These are phyloP conservation scores for Pseudogymnoascus sp. DNA, from an alignment of 2,329 filamentous ascomycete species.

Conservation along the genomic window DNA sequence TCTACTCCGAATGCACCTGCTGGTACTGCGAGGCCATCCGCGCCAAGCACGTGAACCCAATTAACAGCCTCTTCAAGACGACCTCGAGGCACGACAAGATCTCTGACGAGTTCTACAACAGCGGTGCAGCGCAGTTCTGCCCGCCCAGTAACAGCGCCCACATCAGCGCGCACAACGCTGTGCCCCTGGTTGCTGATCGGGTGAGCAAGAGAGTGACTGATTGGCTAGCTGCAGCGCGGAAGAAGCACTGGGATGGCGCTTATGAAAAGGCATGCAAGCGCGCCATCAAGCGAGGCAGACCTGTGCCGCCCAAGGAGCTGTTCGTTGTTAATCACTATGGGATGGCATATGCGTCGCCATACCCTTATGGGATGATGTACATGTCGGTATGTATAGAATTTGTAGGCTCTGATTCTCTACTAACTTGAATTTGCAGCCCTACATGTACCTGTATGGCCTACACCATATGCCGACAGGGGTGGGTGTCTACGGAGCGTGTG, in stretches of 20 bases:
- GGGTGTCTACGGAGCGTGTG: conserved; percentile 18
- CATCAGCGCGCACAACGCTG: conserved; percentile 65
- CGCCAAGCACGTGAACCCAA: conserved; percentile 42
- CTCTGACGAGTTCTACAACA: conserved; percentile 36
- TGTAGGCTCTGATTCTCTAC: too few relatives aligned
- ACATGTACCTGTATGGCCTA: conserved; percentile 22
- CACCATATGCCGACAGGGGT: conserved; percentile 19
- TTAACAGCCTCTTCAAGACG: conserved; percentile 32
- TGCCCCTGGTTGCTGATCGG: conserved; percentile 28
- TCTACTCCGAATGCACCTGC: conserved; percentile 71
- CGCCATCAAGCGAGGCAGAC: conserved; percentile 41
- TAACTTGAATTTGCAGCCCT: background rate
- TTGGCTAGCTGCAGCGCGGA: conserved; percentile 22
- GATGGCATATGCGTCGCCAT: background rate
- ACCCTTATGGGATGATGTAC: conserved; percentile 16
- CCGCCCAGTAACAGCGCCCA: conserved; percentile 54
- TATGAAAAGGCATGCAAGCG: conserved; percentile 48
- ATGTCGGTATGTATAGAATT: too few relatives aligned
- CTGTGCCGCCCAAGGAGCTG: conserved; percentile 38
- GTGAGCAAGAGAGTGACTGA: too few relatives aligned
- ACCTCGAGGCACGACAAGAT: conserved; percentile 38
- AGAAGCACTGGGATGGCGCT: conserved; percentile 41
- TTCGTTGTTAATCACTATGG: conserved; percentile 40
- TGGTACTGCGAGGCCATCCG: conserved; percentile 75
- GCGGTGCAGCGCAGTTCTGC: conserved; percentile 40